Base-by-base conservation (phyloP, 1,139 yeast species). In the Geotrichum cucujoidarum region DNA sequence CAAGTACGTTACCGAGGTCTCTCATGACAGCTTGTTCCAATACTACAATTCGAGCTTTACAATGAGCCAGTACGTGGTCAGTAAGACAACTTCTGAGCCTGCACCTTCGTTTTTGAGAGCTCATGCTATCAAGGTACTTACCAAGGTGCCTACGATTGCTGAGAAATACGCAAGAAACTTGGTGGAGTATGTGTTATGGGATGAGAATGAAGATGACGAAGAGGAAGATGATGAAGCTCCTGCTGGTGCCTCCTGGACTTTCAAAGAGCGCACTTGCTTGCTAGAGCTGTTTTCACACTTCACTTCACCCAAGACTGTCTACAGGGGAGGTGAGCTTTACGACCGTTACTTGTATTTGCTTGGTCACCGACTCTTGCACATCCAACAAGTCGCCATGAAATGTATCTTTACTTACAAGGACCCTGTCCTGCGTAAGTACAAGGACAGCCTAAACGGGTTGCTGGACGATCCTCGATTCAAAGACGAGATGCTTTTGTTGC, bases 391-490 rank as follows among this genome's bases (percentile, higher is more conserved):
- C 40, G 94, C 97, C 0, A 69, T 92, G 45, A 77, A 78, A 51
- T 84, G 85, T 42, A 60, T 92, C n/a, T 66, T 88, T 40, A 79
- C 84, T 40, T 85, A 76, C 73, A 79, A 81, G 54, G 73, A 76
- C 50, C 74, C 77, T 1, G 69, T 72, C 1, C 67, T 87, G 30
- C 73, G 73, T 48, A 85, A 82, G 62, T 90, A 89, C 62, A 73
- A 74, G 52, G 95, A 85, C 54, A 82, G 83, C 55, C 70, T 94
- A 58, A 75, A 70, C 47, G 89, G 85, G 56, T 68, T 94, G 50
- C 69, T 92, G 27, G 96, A 90, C 62, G 95, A 89, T 55, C 77
- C 87, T 1, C 71, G 83, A 21, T 90, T 88, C 68, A 79, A 88
- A 52, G 98, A 94, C 64, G 97, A 90, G 64, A 69, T 90, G 31